Conservation (phyloP, 2,329 filamentous ascomycete genomes). For the Fusarium mexicanum region DNA sequence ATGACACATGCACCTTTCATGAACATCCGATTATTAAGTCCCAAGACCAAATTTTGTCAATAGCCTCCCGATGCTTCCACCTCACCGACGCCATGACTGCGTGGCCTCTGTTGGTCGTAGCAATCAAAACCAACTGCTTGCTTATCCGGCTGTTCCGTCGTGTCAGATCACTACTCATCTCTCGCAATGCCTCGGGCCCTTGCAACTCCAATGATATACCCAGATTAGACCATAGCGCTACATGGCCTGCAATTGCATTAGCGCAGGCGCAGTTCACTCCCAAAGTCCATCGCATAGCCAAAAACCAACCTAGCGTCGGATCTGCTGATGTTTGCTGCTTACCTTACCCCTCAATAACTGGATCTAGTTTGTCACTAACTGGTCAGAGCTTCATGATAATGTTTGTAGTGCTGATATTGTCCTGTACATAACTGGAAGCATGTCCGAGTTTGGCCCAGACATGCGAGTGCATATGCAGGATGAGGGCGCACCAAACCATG, state of each 20-base stretch:
- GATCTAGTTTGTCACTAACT: background rate
- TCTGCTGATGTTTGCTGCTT: background rate
- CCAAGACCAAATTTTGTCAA: background rate
- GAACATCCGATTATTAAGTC: accelerated
- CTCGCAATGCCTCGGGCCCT: background rate
- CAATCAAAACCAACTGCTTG: background rate
- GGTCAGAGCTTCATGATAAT: background rate
- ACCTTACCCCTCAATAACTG: background rate
- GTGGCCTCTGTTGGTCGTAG: background rate
- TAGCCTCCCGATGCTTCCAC: background rate
- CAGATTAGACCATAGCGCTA: background rate
- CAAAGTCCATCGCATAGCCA: background rate
- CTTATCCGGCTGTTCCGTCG: background rate
- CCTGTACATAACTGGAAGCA: background rate
- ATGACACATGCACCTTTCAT: background rate
- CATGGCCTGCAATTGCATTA: background rate
- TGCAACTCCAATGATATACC: background rate
- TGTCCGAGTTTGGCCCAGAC: background rate
- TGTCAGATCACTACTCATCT: background rate
- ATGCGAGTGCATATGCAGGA: background rate
- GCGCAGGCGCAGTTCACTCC: background rate
- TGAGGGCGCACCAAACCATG: background rate
- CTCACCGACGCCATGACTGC: no score
- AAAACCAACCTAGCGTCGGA: background rate
- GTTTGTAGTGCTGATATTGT: background rate